Evolutionary conservation across 371 early-diverging fungal species (phyloP).

Genomic region (Syncephalastrum contaminatum): DNA sequence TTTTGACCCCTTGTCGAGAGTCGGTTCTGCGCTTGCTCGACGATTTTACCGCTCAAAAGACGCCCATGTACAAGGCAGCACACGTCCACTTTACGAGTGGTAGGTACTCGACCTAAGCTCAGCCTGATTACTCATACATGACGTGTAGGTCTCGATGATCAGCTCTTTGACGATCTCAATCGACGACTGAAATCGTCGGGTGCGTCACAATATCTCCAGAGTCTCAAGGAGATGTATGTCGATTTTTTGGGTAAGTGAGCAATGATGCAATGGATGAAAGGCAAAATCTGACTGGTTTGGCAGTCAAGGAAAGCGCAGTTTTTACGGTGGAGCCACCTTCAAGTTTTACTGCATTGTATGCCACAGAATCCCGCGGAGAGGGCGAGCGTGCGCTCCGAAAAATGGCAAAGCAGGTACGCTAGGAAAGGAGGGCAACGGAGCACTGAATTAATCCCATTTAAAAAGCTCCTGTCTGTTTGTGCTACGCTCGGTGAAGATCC

Average conservation of each 20-base stretch:
- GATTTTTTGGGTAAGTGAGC: slow-evolving; percentile 55
- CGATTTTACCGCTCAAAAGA: slow-evolving; percentile 65
- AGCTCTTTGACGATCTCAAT: slow-evolving; percentile 57
- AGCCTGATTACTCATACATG: not conserved
- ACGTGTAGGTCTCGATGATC: slow-evolving; percentile 66
- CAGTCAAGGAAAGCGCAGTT: slow-evolving; percentile 77
- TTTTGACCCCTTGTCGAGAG: slow-evolving; percentile 82
- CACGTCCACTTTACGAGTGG: slow-evolving; percentile 83
- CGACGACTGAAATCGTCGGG: slow-evolving; percentile 54
- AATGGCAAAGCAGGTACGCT: slow-evolving; percentile 69
- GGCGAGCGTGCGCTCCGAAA: slow-evolving; percentile 59
- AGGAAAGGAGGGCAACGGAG: not conserved
- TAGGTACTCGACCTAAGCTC: slow-evolving; percentile 22
- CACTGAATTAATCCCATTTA: not conserved
- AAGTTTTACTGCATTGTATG: slow-evolving; percentile 67
- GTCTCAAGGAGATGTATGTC: slow-evolving; percentile 77
- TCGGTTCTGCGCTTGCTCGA: slow-evolving; percentile 78
- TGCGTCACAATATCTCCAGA: slow-evolving; percentile 59
- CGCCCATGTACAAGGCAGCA: slow-evolving; percentile 73
- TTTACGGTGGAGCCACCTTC: slow-evolving; percentile 75
- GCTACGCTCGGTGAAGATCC: slow-evolving; percentile 83
- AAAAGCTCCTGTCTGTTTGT: slow-evolving; percentile 68
- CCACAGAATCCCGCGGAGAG: slow-evolving; percentile 34
- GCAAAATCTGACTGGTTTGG: not conserved
- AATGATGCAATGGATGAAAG: not conserved